Conservation (phyloP, 306 rosid genomes). For the Benincasa hispida region DNA sequence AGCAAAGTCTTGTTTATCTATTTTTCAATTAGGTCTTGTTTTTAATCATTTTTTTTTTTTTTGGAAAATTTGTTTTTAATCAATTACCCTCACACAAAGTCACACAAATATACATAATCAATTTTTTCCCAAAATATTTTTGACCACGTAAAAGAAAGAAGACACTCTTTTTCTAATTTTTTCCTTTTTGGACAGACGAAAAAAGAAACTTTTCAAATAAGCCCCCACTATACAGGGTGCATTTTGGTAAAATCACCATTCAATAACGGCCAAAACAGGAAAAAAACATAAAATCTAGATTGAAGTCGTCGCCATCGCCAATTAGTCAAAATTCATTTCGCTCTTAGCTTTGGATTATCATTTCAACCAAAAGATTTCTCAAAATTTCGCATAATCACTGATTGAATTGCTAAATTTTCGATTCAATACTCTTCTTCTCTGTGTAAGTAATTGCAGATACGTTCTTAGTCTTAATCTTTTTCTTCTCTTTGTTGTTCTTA, state of each 20-base stretch:
- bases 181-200: background rate
- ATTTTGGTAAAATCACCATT: background rate
- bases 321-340: background rate
- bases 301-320: background rate
- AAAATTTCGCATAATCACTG: background rate
- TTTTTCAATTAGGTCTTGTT: no score
- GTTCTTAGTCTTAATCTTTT: background rate
- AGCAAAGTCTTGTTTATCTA: no score
- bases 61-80: no score
- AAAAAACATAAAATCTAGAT: background rate
- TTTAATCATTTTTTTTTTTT: no score
- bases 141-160: no score
- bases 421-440: background rate
- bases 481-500: background rate
- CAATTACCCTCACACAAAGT: no score
- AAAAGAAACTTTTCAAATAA: background rate
- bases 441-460: background rate
- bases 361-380: background rate
- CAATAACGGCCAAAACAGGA: conserved; percentile 5
- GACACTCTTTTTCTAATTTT: no score
- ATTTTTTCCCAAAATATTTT: no score
- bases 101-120: no score
- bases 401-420: background rate
- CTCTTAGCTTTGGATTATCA: background rate
- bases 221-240: background rate